Conservation (phyloP, 1,284 basidiomycete species). For the Coniferiporia sulphurascens region DNA sequence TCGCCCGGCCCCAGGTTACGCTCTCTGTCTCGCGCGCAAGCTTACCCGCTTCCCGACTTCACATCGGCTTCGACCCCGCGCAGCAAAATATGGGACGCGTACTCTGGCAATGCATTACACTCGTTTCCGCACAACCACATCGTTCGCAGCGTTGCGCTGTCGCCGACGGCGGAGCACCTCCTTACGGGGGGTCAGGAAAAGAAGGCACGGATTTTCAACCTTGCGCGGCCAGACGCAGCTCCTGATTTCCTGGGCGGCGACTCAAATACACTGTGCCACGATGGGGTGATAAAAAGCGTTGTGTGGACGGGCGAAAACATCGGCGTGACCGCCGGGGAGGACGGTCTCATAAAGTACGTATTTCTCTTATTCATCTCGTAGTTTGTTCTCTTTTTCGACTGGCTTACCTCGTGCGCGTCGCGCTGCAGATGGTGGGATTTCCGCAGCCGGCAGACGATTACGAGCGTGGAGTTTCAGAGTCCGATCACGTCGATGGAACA, state of each 20-base stretch:
- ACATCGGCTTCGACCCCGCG: background rate
- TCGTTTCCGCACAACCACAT: constrained; percentile 98
- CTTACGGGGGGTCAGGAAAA: constrained; percentile 97
- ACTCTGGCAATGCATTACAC: constrained; percentile 79
- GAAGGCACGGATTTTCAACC: constrained; percentile 93
- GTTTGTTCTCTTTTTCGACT: background rate
- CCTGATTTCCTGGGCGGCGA: constrained; percentile 72
- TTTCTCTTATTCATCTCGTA: background rate
- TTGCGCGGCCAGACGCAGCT: constrained; percentile 78
- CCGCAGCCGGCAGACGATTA: constrained; percentile 68
- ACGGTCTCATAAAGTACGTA: constrained; percentile 82
- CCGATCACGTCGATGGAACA: constrained; percentile 94
- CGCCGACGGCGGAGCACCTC: constrained; percentile 60
- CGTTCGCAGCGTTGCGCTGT: constrained; percentile 90
- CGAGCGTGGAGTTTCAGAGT: constrained; percentile 67
- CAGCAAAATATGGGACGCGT: constrained; percentile 98
- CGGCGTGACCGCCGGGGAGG: constrained; percentile 88
- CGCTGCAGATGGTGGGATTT: constrained; percentile 91
- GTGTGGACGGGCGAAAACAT: constrained; percentile 88
- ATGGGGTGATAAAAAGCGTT: constrained; percentile 88
- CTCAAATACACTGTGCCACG: constrained; percentile 61
- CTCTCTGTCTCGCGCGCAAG: background rate
- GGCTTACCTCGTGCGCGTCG: background rate
- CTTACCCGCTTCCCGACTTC: background rate
- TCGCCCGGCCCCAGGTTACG: constrained; percentile 2